Percentiles rank a stretch among this genome's conserved stretches.
These are phyloP conservation scores for Cardamine occulta DNA, from an alignment of 345 rosid species.

Conservation along the genomic window DNA sequence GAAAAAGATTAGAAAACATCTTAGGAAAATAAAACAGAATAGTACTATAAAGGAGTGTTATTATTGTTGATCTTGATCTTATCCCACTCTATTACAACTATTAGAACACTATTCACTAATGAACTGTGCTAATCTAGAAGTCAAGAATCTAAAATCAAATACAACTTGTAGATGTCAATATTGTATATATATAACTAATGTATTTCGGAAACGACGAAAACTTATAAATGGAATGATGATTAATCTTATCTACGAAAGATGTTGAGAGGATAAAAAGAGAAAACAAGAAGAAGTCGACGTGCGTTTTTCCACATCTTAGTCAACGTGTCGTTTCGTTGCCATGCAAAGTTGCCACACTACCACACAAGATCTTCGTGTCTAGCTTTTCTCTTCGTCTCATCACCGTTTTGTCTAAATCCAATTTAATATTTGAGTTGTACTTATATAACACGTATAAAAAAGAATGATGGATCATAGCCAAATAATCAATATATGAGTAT, in stretches of 20 bases:
- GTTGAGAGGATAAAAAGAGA: conserved; percentile 15
- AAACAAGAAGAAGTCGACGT: conserved; percentile 24
- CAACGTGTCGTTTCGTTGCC: conserved; percentile 52
- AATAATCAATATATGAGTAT: background rate
- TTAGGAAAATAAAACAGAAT: no score
- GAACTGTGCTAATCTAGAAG: background rate
- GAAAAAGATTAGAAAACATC: no score
- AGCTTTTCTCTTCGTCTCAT: conserved; percentile 17
- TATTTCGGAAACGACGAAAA: conserved; percentile 14
- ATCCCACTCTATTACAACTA: background rate
- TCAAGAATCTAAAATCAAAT: background rate
- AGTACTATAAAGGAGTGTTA: no score
- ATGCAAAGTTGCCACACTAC: conserved; percentile 52
- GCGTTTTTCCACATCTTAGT: conserved; percentile 19
- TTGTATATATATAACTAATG: no score
- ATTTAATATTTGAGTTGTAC: background rate
- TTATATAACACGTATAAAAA: background rate
- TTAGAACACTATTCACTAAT: no score
- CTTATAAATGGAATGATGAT: background rate
- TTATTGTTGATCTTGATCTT: background rate
- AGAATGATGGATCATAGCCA: background rate
- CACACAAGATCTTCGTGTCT: conserved; percentile 31
- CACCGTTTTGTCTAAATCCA: conserved; percentile 28
- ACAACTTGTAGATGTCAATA: background rate
- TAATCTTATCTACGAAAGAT: conserved; percentile 39